These are phyloP conservation scores for Zygosaccharomyces gambellarensis DNA, from an alignment of 805 yeast genomes.

Conservation along the genomic window DNA sequence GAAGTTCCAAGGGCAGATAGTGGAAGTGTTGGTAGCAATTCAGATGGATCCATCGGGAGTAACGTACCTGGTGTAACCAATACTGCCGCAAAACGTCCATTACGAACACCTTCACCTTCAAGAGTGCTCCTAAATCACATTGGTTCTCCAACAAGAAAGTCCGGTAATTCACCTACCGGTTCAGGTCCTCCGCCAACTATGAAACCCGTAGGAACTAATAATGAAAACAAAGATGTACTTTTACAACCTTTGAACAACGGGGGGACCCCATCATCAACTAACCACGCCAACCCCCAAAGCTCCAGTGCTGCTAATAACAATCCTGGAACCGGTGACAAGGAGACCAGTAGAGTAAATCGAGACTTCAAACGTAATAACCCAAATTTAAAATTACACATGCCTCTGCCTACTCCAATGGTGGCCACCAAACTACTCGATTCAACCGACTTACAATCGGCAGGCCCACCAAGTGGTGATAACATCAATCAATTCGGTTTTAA, in stretches of 20 bases:
- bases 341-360: slow-evolving; percentile 27
- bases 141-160: slow-evolving; percentile 16
- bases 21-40: slow-evolving; percentile 12
- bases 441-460: slow-evolving; percentile 4
- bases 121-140: slow-evolving; percentile 7
- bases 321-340: slow-evolving; percentile 13
- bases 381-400: slow-evolving; percentile 67
- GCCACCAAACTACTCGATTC: slow-evolving; percentile 27
- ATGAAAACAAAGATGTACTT: slow-evolving; percentile 25
- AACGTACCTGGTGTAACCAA: slow-evolving; percentile 1
- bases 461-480: slow-evolving; percentile 39
- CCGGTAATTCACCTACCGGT: slow-evolving; percentile 13
- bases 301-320: slow-evolving; percentile 5
- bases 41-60: slow-evolving; percentile 3
- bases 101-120: slow-evolving; percentile 15
- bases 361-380: slow-evolving; percentile 45
- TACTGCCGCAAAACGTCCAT: slow-evolving; percentile 5
- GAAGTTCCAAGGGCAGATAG: slow-evolving; percentile 15
- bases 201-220: slow-evolving; percentile 26
- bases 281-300: neutral
- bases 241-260: slow-evolving; percentile 35
- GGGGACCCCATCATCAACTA: slow-evolving; percentile 1
- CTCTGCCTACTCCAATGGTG: slow-evolving; percentile 53
- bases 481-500: slow-evolving; percentile 68
- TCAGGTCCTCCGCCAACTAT: slow-evolving; percentile 39